These are phyloP conservation scores for Monosporascus sp. DNA, from an alignment of 2,329 filamentous ascomycete genomes.

Conservation along the genomic window DNA sequence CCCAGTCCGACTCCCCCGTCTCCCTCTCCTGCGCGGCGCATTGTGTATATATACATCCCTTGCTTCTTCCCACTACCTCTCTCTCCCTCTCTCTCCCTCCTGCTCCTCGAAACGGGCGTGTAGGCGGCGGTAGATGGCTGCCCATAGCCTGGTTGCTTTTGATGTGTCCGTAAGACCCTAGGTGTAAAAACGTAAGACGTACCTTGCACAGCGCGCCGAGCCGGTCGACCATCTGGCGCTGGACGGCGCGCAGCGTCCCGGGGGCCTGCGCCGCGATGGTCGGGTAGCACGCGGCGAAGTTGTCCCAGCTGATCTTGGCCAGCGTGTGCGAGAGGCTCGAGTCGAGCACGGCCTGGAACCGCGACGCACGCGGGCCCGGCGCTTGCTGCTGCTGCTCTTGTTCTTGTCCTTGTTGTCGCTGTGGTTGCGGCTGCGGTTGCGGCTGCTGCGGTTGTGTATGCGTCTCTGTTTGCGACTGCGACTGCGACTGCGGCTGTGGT, in stretches of 20 bases:
- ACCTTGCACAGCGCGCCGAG: constrained; percentile 50
- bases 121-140: no score
- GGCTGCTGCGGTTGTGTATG: not conserved
- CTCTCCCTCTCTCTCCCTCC: no score
- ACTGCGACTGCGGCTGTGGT: not conserved
- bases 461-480: not conserved
- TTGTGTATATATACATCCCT: no score
- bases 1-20: not conserved
- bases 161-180: no score
- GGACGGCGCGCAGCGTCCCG: constrained; percentile 47
- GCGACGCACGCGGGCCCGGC: constrained; percentile 49
- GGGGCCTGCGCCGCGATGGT: constrained; percentile 49
- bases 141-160: no score
- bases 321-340: constrained; percentile 50
- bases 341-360: constrained; percentile 50
- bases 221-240: constrained; percentile 53
- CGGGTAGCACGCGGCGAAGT: constrained; percentile 58
- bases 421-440: constrained; percentile 2
- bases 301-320: constrained; percentile 48
- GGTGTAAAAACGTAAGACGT: constrained; percentile 12
- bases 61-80: no score
- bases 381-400: not conserved
- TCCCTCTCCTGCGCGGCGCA: no score
- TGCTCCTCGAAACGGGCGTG: no score
- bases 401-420: constrained; percentile 2